A percentile compares a stretch with the other conserved stretches of the same genome.
Evolutionary conservation across 768 basidiomycete species (phyloP).

Genomic region (Paxillus involutus): DNA sequence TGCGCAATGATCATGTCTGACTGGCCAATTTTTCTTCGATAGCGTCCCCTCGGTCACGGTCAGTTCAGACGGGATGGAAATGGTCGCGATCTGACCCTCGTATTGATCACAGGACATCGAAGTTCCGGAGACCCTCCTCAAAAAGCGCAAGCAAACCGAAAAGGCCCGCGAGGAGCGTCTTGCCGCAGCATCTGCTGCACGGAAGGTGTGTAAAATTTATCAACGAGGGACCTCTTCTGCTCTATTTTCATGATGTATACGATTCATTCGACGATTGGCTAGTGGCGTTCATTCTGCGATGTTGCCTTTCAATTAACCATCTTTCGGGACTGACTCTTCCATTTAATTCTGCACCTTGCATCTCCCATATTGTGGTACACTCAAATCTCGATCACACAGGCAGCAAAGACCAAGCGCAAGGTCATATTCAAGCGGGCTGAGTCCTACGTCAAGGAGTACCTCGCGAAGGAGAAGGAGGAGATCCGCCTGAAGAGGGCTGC

Average conservation of each 20-base stretch:
- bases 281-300: slow-evolving; percentile 56
- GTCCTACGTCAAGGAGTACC: slow-evolving; percentile 96
- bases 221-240: slow-evolving; percentile 16
- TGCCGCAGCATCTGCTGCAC: slow-evolving; percentile 76
- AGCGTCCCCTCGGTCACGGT: slow-evolving; percentile 52
- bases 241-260: slow-evolving; percentile 75
- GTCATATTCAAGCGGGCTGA: slow-evolving; percentile 99
- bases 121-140: slow-evolving; percentile 99
- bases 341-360: not conserved
- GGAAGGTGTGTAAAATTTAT: slow-evolving; percentile 66
- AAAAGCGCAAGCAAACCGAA: slow-evolving; percentile 98
- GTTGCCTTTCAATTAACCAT: slow-evolving; percentile 86
- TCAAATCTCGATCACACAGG: slow-evolving; percentile 46
- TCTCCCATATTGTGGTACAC: slow-evolving; percentile 5
- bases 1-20: not conserved
- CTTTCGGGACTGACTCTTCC: slow-evolving; percentile 67
- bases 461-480: slow-evolving; percentile 91
- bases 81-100: slow-evolving; percentile 12
- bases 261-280: slow-evolving; percentile 74
- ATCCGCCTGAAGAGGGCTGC: slow-evolving; percentile 93
- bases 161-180: slow-evolving; percentile 94
- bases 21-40: not conserved
- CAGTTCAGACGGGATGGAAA: slow-evolving; percentile 18
- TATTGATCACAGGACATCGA: slow-evolving; percentile 66
- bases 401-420: slow-evolving; percentile 87